These are phyloP conservation scores for Mycena amicta DNA, from an alignment of 768 basidiomycete genomes.

Conservation along the genomic window DNA sequence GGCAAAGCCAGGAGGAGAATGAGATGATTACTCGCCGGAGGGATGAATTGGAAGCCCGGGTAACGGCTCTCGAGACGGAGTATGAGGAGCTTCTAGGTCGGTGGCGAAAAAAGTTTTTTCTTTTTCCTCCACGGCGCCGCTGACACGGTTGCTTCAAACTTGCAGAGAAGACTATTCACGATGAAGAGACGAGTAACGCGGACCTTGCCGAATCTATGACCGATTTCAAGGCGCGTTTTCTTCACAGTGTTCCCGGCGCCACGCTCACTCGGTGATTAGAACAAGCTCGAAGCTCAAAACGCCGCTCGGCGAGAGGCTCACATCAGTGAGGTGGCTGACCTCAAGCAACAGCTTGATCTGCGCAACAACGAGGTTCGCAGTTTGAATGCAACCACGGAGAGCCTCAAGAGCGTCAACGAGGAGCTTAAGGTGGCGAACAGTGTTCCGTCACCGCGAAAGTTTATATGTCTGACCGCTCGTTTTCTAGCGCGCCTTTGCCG, in stretches of 20 bases:
- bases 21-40: conserved; percentile 80
- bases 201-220: conserved; percentile 83
- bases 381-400: conserved; percentile 85
- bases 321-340: conserved; percentile 77
- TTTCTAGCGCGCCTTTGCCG: conserved; percentile 89
- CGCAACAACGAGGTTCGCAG: conserved; percentile 81
- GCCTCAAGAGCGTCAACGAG: conserved; percentile 94
- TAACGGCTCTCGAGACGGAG: conserved; percentile 83
- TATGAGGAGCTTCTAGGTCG: conserved; percentile 95
- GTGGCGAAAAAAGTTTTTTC: conserved; percentile 29
- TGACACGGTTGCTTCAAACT: conserved; percentile 18
- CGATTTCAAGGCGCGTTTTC: conserved; percentile 76
- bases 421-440: conserved; percentile 81
- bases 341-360: conserved; percentile 89
- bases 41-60: conserved; percentile 85
- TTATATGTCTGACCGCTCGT: conserved; percentile 12
- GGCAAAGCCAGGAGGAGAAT: conserved; percentile 91
- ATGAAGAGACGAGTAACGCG: conserved; percentile 83
- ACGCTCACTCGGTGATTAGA: conserved; percentile 49
- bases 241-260: conserved; percentile 15
- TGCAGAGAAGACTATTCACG: conserved; percentile 88
- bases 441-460: conserved; percentile 16
- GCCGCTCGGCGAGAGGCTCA: conserved; percentile 91
- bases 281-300: conserved; percentile 93
- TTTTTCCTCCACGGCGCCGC: conserved; percentile 9